Evolutionary conservation across 768 basidiomycete genomes (phyloP).

Genomic region (Lactarius deliciosus): DNA sequence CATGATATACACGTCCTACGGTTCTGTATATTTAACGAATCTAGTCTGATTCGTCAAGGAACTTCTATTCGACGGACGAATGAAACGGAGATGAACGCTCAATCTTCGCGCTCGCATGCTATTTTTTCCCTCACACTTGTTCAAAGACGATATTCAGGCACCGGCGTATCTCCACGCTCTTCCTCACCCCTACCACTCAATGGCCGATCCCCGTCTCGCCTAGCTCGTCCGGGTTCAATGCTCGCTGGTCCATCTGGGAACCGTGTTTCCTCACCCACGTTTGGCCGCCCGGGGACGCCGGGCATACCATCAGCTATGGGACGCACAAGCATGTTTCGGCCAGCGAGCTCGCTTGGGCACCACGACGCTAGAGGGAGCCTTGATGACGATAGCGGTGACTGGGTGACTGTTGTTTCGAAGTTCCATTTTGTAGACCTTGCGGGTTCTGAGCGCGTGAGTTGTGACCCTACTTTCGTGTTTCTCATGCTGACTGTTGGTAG

Average conservation of each 20-base stretch:
- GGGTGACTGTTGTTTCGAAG: slow-evolving; percentile 89
- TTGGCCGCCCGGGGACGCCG: slow-evolving; percentile 75
- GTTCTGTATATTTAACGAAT: slow-evolving; percentile 24
- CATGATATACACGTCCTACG: slow-evolving; percentile 12
- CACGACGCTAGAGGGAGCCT: slow-evolving; percentile 31
- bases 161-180: slow-evolving; percentile 66
- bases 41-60: slow-evolving; percentile 83
- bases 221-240: slow-evolving; percentile 81
- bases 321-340: slow-evolving; percentile 61
- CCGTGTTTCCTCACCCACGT: slow-evolving; percentile 74
- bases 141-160: slow-evolving; percentile 83
- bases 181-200: slow-evolving; percentile 73
- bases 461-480: slow-evolving; percentile 6
- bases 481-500: slow-evolving; percentile 41
- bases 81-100: slow-evolving; percentile 98
- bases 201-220: slow-evolving; percentile 73
- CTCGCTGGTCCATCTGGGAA: slow-evolving; percentile 47
- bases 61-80: slow-evolving; percentile 91
- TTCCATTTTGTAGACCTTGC: slow-evolving; percentile 99
- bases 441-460: slow-evolving; percentile 86
- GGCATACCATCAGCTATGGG: slow-evolving; percentile 76
- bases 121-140: slow-evolving; percentile 96
- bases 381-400: slow-evolving; percentile 74
- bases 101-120: slow-evolving; percentile 96
- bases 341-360: slow-evolving; percentile 63